Evolutionary conservation across 129 eudicot species (phyloP), one percentile per base, ranked within the genome.

Genomic region (Flaveria bidentis): DNA sequence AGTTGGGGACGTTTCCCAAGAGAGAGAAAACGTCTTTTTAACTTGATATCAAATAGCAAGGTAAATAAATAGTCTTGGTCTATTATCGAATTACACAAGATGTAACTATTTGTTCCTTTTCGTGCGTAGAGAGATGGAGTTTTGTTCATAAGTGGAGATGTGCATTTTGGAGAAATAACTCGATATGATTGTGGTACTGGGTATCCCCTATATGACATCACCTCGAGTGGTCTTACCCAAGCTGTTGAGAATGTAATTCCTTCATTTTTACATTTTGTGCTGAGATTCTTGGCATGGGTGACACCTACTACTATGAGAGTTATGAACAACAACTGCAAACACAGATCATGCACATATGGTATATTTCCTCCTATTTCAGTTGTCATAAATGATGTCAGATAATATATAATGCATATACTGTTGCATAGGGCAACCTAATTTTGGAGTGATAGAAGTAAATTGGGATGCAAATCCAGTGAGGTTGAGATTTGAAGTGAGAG

Each of bases 181-280:
- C 79, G 91, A 22, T 84, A 80, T 62, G 89, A 89, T 71, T 86
- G 96, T 76, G 96, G 81, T 36, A 73, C 69, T 60, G 83, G 82
- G 61, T 89, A 89, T 81, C 96, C 96, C 39, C 26, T 86, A 52
- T 89, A 89, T 82, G 96, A 89, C 75, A 78, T 89, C 69, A 86
- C 96, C 73, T 78, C 96, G n/a, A 89, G 96, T 57, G 91, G 96
- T 58, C 84, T 89, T 36, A 89, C 91, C 13, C 91, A 86, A 76
- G 87, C 91, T 72, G 89, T 89, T 57, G 94, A 89, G 77, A 85
- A 75, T 60, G 86, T 50, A 25, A 77, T 86, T 69, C 87, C 96
- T n/a, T 45, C 87, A 11, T 80, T 86, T 26, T 65, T 89, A 57
- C 87, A 67, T 60, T 53, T 57, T 14, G 69, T 83, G 46, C 81